Base-by-base conservation (phyloP, 2,329 filamentous ascomycete species). In the Bipolaris bicolor region DNA sequence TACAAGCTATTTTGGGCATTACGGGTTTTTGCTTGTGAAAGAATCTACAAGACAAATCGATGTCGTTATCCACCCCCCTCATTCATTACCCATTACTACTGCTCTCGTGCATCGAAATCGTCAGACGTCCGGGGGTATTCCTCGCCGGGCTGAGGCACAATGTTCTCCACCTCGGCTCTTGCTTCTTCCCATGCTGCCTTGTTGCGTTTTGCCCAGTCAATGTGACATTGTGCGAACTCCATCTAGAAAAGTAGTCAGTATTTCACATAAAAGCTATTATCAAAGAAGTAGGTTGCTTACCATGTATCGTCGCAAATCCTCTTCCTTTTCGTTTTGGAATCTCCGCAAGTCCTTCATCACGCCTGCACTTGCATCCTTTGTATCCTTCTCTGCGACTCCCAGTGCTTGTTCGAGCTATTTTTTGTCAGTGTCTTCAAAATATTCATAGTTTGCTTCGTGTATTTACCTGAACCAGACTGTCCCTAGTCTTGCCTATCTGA, bases 321-420 rank as follows among this genome's bases (percentile, higher is more conserved):
- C 92, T 78, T 99, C 96, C 78, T 99, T 99, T 78, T 98, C 93
- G 57, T 83, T 83, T 77, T 99, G 96, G 78, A 99, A 99, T 59
- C 95, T 84, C 80, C 92, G 92, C 58, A 99, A 80, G 73, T 99
- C 95, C 69, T 90, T 89, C 67, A 99, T 78, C 4, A 98, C 91
- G 50, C 92, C 96, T 2, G 86, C 82, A 71, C 92, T 97, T 7
- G 95, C 95, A 70, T 98, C 92, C 75, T 90, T 93, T 59, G 98
- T 95, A 73, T 99, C 95, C 70, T 92, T 88, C 61, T 93, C 92
- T 4, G 92, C 91, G 4, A 91, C 93, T 31, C 92, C 86, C 56
- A 97, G 85, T 0, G 95, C 95, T 80, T 96, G 92, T 77, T 98
- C 93, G 50, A 99, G 83, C 80, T 87, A 82, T 13, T 13, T 10